Conservation (phyloP, 768 basidiomycete species). For the Pulveroboletus frians region DNA sequence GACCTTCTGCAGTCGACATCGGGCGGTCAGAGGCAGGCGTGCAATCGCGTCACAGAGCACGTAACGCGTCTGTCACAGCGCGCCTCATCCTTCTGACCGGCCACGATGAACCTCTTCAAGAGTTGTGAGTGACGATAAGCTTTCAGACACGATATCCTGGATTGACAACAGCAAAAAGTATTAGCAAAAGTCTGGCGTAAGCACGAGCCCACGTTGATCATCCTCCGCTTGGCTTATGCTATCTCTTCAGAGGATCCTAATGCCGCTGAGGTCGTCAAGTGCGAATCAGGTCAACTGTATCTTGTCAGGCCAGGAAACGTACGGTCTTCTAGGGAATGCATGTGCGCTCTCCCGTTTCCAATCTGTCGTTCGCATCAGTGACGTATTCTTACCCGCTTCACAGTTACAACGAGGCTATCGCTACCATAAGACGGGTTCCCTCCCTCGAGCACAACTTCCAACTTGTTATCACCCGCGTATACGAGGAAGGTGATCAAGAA, state of each 20-base stretch:
- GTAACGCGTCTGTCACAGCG: conserved; percentile 28
- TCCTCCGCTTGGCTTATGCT: conserved; percentile 21
- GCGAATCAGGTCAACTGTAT: conserved; percentile 86
- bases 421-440: conserved; percentile 82
- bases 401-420: conserved; percentile 95
- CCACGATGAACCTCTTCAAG: conserved; percentile 79
- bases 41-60: conserved; percentile 17
- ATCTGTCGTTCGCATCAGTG: not conserved
- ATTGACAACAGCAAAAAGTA: conserved; percentile 44
- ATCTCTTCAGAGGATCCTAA: conserved; percentile 76
- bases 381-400: conserved; percentile 1
- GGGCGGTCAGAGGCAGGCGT: not conserved
- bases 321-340: conserved; percentile 93
- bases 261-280: conserved; percentile 92
- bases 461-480: conserved; percentile 93
- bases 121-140: conserved; percentile 50
- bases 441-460: conserved; percentile 77
- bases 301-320: conserved; percentile 88
- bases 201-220: conserved; percentile 33
- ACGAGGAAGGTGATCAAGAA: conserved; percentile 95
- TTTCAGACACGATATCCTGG: conserved; percentile 1
- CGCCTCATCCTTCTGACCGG: conserved; percentile 16
- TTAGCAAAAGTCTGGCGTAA: conserved; percentile 93
- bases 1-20: conserved; percentile 14
- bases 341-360: conserved; percentile 47